These are phyloP conservation scores for Pterula multifida DNA, from an alignment of 1,284 basidiomycete species.

Conservation along the genomic window DNA sequence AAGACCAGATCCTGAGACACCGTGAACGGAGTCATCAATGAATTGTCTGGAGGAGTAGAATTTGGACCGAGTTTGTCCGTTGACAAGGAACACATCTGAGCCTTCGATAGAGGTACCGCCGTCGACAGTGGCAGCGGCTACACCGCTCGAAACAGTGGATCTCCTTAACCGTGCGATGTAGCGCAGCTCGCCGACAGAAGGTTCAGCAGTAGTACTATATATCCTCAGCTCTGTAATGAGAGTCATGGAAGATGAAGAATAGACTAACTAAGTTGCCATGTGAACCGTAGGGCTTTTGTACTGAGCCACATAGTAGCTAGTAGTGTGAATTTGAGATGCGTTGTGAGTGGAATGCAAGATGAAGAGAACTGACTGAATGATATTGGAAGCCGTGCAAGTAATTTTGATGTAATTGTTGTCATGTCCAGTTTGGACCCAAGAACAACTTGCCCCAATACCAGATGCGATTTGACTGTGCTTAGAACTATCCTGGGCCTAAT, in stretches of 20 bases:
- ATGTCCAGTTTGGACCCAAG: slow-evolving; percentile 17
- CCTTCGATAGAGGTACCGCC: slow-evolving; percentile 27
- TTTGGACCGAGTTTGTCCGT: slow-evolving; percentile 25
- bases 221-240: neutral
- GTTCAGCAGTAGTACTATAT: slow-evolving; percentile 18
- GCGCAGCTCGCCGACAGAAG: slow-evolving; percentile 25
- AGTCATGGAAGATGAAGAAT: neutral
- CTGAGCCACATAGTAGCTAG: slow-evolving; percentile 22
- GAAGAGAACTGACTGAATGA: slow-evolving; percentile 17
- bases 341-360: neutral
- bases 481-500: slow-evolving; percentile 17
- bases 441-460: slow-evolving; percentile 22
- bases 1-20: slow-evolving; percentile 24
- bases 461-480: slow-evolving; percentile 22
- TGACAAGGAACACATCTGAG: slow-evolving; percentile 24
- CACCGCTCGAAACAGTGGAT: slow-evolving; percentile 19
- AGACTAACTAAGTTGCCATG: slow-evolving; percentile 22
- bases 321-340: neutral
- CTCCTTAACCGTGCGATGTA: slow-evolving; percentile 26
- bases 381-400: slow-evolving; percentile 20
- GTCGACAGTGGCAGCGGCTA: slow-evolving; percentile 15
- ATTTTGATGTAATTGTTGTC: slow-evolving; percentile 23
- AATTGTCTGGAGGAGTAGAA: slow-evolving; percentile 26
- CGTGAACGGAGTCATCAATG: slow-evolving; percentile 28
- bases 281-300: slow-evolving; percentile 22